A percentile compares a stretch with the other conserved stretches of the same genome.
Evolutionary conservation across 2,329 filamentous ascomycete species (phyloP).

Genomic region (Cladophialophora immunda): DNA sequence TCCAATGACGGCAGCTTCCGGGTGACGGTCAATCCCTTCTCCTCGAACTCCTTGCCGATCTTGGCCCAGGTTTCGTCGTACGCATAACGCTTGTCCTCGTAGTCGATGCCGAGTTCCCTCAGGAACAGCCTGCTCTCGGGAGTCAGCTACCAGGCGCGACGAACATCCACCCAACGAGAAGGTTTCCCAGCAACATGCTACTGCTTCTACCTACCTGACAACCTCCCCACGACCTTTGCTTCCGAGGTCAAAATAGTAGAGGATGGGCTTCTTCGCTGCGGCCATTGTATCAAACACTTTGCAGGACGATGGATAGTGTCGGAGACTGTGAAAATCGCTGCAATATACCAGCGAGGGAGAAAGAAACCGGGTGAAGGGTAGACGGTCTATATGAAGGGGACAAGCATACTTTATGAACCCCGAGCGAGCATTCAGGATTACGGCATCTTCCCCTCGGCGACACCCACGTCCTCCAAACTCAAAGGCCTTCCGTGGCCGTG

Average conservation of each 20-base stretch:
- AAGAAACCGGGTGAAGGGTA: not conserved
- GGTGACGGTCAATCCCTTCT: slow-evolving; percentile 43
- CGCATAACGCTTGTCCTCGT: slow-evolving; percentile 44
- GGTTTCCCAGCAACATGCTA: not conserved
- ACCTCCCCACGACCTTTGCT: slow-evolving; percentile 44
- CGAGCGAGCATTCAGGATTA: not conserved
- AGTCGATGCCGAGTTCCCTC: slow-evolving; percentile 43
- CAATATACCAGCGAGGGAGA: not conserved
- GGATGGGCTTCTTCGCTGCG: slow-evolving; percentile 14
- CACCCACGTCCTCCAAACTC: too few species aligned
- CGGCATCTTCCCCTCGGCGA: not conserved
- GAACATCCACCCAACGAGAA: not conserved
- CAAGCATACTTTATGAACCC: not conserved
- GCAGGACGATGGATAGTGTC: not conserved
- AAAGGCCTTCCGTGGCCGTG: not conserved
- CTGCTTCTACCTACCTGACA: slow-evolving; percentile 38
- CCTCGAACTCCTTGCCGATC: slow-evolving; percentile 43
- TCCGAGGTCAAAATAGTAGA: slow-evolving; percentile 44
- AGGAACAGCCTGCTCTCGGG: slow-evolving; percentile 42
- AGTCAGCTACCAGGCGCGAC: not conserved
- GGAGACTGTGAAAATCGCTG: not conserved
- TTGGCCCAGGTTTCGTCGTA: slow-evolving; percentile 43
- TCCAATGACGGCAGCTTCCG: slow-evolving; percentile 49
- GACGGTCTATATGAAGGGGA: not conserved
- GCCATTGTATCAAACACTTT: slow-evolving; percentile 1